Base-by-base conservation (phyloP, 2,329 filamentous ascomycete species). In the Cladophialophora yegresii region DNA sequence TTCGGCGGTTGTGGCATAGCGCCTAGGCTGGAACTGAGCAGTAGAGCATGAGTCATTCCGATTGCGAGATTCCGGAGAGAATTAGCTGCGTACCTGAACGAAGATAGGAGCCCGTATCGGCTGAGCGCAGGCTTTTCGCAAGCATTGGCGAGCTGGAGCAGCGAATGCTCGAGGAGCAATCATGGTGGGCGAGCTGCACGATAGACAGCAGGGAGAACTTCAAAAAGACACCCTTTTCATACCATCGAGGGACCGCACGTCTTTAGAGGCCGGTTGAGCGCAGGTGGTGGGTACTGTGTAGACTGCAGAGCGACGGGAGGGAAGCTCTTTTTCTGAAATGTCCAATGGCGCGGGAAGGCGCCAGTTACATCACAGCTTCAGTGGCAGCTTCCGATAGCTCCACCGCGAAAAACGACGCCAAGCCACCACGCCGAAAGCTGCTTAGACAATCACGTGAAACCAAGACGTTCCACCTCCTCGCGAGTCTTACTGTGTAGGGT, bases 131-230 rank as follows among this genome's bases (percentile, higher is more conserved):
- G 86, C 84, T 75, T 86, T 84, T 78, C 89, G 88, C 79, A 93
- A 82, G 84, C 87, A 91, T 83, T 96, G 91, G 79, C 90, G 86
- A 79, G 87, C 85, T 75, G 91, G 89, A 75, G 85, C 85, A 79
- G 88, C 87, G 79, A 93, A 86, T 74, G 88, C 87, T 81, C 92
- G 89, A 78, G 90, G 83, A 80, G 90, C 88, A 81, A 96, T 84
- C 92, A 96, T 96, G 76, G 77, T 89, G 84, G 72, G 65, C 61
- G 49, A 43, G 58, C 63, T 66, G 50, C 54, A 58, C 43, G 22
- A 63, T 56, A 33, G 43, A 33, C 54, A 36, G 50, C 68, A 66
- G 69, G 13, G 71, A 66, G 71, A 74, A 49, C 45, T 69, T 65
- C 66, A 68, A 53, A 76, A 71, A 72, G 71, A 65, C 50, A 23